A percentile compares a stretch with the other conserved stretches of the same genome.
These are phyloP conservation scores for Leccinum disarticulatum DNA, from an alignment of 768 basidiomycete genomes.

Conservation along the genomic window DNA sequence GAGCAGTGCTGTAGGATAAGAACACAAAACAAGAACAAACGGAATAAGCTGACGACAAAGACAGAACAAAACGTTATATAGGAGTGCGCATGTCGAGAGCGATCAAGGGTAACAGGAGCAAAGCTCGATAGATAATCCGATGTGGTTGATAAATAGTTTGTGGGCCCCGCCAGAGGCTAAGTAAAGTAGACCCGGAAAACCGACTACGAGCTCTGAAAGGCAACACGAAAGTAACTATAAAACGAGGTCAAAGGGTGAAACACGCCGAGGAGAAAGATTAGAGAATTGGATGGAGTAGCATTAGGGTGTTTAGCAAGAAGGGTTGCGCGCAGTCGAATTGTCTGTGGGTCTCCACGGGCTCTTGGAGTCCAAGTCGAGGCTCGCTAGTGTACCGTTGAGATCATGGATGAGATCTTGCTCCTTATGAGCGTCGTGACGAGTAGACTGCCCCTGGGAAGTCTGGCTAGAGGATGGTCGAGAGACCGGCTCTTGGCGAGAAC, in stretches of 20 bases:
- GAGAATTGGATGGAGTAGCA: slow-evolving; percentile 3
- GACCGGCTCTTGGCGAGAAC: slow-evolving; percentile 48
- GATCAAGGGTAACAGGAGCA: slow-evolving; percentile 37
- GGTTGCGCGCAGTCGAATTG: slow-evolving; percentile 21
- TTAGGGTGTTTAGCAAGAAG: slow-evolving; percentile 19
- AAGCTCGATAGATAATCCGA: slow-evolving; percentile 33
- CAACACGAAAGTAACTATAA: slow-evolving; percentile 17
- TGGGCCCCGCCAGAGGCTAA: slow-evolving; percentile 20
- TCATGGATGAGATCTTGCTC: slow-evolving; percentile 62
- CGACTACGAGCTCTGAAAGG: slow-evolving; percentile 16
- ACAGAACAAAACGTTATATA: slow-evolving; percentile 37
- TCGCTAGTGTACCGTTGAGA: slow-evolving; percentile 75
- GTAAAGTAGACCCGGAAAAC: slow-evolving; percentile 19
- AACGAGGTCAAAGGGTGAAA: slow-evolving; percentile 22
- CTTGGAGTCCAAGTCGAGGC: slow-evolving; percentile 59
- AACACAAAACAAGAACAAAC: slow-evolving; percentile 35
- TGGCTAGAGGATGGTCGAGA: slow-evolving; percentile 57
- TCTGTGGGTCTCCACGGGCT: slow-evolving; percentile 34
- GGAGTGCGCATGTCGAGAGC: slow-evolving; percentile 38
- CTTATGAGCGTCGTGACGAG: slow-evolving; percentile 27
- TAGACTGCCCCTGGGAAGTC: slow-evolving; percentile 25
- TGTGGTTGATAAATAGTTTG: slow-evolving; percentile 28
- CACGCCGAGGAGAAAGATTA: slow-evolving; percentile 15
- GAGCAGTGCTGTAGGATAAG: slow-evolving; percentile 4
- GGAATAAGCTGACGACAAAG: slow-evolving; percentile 26